phyloP scores from a whole-genome alignment of 2,329 filamentous ascomycete species.

The Aschersonia sp. region DNA sequence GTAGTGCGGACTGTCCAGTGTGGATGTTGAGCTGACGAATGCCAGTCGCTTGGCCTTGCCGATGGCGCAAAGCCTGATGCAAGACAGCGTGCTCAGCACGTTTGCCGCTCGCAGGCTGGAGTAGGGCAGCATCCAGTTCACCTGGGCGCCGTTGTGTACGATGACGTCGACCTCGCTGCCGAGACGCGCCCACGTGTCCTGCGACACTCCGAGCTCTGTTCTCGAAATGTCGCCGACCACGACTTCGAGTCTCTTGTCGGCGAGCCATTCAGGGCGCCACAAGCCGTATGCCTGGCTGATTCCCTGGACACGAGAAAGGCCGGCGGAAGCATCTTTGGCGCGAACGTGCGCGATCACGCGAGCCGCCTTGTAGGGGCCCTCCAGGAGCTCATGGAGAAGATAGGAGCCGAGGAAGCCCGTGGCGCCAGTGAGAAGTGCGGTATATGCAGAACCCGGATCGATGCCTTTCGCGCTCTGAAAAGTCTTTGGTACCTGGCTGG shows the following conservation, averaged over 20 bases:
- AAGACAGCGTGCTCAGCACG: conserved; percentile 67
- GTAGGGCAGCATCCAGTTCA: conserved; percentile 75
- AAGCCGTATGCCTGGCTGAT: conserved; percentile 66
- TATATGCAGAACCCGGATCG: too few relatives aligned
- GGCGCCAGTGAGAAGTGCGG: conserved; percentile 59
- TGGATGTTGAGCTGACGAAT: conserved; percentile 67
- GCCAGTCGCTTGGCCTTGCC: conserved; percentile 63
- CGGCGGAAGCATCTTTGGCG: conserved; percentile 44
- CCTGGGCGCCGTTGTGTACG: conserved; percentile 69
- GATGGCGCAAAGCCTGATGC: conserved; percentile 58
- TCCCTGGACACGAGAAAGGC: conserved; percentile 47
- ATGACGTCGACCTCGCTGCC: conserved; percentile 54
- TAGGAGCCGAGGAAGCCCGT: conserved; percentile 70
- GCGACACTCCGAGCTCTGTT: conserved; percentile 57
- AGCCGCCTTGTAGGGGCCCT: conserved; percentile 20
- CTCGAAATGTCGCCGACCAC: conserved; percentile 63
- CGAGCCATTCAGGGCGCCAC: conserved; percentile 56
- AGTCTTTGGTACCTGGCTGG: too few relatives aligned
- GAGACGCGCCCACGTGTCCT: conserved; percentile 49
- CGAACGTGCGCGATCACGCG: conserved; percentile 62
- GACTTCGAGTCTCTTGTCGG: conserved; percentile 39
- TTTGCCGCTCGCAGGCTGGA: conserved; percentile 57
- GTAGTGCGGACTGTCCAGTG: conserved; percentile 72
- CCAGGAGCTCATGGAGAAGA: conserved; percentile 60
- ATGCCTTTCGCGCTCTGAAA: too few relatives aligned